phyloP scores from a whole-genome alignment of 176 grass and related monocot species.

The Oryza longistaminata region DNA sequence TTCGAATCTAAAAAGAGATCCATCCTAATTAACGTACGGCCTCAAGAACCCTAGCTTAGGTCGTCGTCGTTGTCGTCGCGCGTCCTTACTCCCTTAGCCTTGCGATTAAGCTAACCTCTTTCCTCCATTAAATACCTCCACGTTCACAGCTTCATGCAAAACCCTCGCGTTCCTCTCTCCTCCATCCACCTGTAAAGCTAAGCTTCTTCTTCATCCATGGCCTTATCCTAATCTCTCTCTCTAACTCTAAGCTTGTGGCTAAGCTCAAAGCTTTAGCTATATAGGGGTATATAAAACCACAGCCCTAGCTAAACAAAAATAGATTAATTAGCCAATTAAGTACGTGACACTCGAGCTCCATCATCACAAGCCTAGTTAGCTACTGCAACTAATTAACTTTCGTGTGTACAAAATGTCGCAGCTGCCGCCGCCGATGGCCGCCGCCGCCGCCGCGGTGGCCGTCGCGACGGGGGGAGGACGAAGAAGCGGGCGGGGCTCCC shows the following conservation, averaged over 20 bases:
- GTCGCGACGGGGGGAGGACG: background rate
- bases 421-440: slow-evolving; percentile 25
- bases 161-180: background rate
- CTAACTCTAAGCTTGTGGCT: background rate
- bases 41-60: background rate
- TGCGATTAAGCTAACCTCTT: slow-evolving; percentile 17
- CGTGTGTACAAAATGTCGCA: slow-evolving; percentile 21
- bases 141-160: slow-evolving; percentile 7
- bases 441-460: background rate
- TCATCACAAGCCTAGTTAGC: background rate
- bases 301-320: background rate
- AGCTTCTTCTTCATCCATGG: slow-evolving; percentile 2
- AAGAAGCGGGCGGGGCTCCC: slow-evolving; percentile 48
- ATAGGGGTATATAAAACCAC: slow-evolving; percentile 3
- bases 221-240: slow-evolving; percentile 29
- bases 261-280: background rate
- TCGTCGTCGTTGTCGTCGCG: no score
- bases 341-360: background rate
- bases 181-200: slow-evolving; percentile 46
- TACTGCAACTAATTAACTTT: no score
- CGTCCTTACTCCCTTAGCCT: background rate
- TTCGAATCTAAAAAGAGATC: background rate
- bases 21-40: background rate
- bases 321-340: background rate
- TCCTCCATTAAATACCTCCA: slow-evolving; percentile 17